Base-by-base conservation (phyloP, 1,284 basidiomycete genomes). In the Cryptococcus floricola region DNA sequence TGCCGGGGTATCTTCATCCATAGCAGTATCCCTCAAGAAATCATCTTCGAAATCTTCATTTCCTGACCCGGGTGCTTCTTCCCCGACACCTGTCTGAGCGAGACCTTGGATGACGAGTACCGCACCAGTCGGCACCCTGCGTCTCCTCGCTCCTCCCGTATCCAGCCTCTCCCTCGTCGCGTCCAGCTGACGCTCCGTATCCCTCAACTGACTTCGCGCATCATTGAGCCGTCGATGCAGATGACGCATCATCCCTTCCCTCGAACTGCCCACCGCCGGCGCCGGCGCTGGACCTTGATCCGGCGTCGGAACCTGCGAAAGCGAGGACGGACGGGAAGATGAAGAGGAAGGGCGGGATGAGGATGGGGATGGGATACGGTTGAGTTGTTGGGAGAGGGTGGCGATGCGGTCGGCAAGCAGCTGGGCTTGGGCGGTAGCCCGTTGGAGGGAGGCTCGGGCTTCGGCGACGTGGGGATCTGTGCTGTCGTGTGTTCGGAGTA, bases 61-160 rank as follows among this genome's bases (percentile, higher is more conserved):
- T 8, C 31, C 10, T 34, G 31, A 8, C 7, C 10, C 31, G 31
- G 31, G 31, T 10, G 31, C 7, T 4, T 34, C 31, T 34, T 34
- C 31, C 1, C 31, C 31, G 16, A 55, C 56, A 37, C 63, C 59
- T 25, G 75, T 77, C 57, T 77, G 75, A 4, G 73, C 75, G 16
- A 77, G 53, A 16, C 75, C 75, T 52, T 77, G 75, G 23, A 77
- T 73, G 34, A 77, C 68, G 42, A 77, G 61, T 13, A 77, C 73
- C 0, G 75, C 73, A 1, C 75, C 74, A n/a, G 67, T 53, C 0
- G 69, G 66, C 16, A 68, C 57, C 39, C 59, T 57, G 39, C 34
- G 43, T 19, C 39, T 34, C 27, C 48, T 52, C n/a, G 48, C 52
- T 5, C 41, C 18, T 27, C 48, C 52, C 1, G 52, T 56, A 18